Base-by-base conservation (phyloP, 345 rosid species). In the Luvunga scandens region DNA sequence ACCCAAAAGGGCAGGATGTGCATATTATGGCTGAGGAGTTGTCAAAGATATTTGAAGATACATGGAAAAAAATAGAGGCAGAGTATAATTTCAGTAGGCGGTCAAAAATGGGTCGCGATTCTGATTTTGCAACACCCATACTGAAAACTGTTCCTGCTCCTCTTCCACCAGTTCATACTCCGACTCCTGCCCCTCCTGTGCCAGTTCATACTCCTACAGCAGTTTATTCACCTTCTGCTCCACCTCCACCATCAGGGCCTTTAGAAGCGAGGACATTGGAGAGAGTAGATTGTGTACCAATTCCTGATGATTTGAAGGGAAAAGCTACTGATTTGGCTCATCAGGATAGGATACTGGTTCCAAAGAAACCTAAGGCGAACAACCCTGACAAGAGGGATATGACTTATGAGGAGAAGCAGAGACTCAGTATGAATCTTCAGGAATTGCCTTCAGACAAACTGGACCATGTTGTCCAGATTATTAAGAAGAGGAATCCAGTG, bases 351-450 rank as follows among this genome's bases (percentile, higher is more conserved):
- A 71, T 72, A n/a, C 71, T 74, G 27, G 83, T 60, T 38, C 64
- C 77, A 16, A 83, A 90, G 85, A 89, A 89, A 82, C 87, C 88
- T 36, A 82, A 86, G 78, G 77, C 73, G 55, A 83, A 78, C 76
- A 88, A 81, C 38, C 80, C 82, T 57, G 83, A 71, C 56, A 85
- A 64, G 81, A 88, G 92, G 81, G 91, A 84, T 72, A 86, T 94
- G 97, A 91, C 93, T 22, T 91, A 81, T 73, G 97, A 89, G 48
- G 98, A 96, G 91, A 96, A 91, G 88, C 93, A 89, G 84, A 86
- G 81, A 66, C 90, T 96, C 64, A 89, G 97, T 82, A 82, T 81
- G 71, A 84, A 81, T 81, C 93, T 96, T 76, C 94, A 88, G 83
- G 86, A 77, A 67, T 82, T 96, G 86, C 95, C 99, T 72, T 90